These are phyloP conservation scores for Tolypocladium inflatum DNA, from an alignment of 2,329 filamentous ascomycete genomes.

Conservation along the genomic window DNA sequence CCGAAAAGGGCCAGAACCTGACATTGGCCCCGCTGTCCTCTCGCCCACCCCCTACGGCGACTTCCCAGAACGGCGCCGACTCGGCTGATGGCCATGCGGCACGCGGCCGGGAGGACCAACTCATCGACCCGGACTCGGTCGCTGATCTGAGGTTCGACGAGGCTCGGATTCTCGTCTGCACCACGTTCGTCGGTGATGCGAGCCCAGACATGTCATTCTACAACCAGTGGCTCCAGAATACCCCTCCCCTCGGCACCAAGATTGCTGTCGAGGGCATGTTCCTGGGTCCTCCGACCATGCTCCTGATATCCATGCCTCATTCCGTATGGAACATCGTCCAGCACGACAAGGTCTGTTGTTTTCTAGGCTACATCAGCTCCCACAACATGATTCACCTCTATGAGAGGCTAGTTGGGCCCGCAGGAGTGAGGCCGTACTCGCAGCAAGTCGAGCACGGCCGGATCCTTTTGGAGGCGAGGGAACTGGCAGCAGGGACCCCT, in stretches of 20 bases:
- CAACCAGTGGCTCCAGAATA: constrained; percentile 55
- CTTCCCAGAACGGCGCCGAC: constrained; percentile 18
- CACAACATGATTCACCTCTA: constrained; percentile 60
- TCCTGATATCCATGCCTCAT: constrained; percentile 57
- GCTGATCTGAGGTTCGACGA: constrained; percentile 53
- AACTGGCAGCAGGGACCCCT: constrained; percentile 28
- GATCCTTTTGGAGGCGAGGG: constrained; percentile 44
- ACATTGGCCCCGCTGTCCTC: constrained; percentile 39
- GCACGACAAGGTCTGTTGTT: constrained; percentile 58
- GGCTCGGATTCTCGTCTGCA: constrained; percentile 54
- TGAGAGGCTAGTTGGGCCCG: constrained; percentile 42
- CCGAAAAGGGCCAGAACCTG: constrained; percentile 42
- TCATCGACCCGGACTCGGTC: constrained; percentile 37
- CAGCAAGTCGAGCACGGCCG: constrained; percentile 49
- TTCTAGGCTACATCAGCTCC: constrained; percentile 55
- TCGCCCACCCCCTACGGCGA: constrained; percentile 13
- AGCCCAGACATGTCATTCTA: constrained; percentile 58
- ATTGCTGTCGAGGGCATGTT: constrained; percentile 61
- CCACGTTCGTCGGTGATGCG: constrained; percentile 56
- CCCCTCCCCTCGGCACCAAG: constrained; percentile 44
- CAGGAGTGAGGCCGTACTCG: constrained; percentile 32
- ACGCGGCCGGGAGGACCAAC: constrained; percentile 23
- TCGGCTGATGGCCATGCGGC: constrained; percentile 10
- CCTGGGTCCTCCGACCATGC: constrained; percentile 54
- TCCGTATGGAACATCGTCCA: constrained; percentile 55